Conservation (phyloP, 257 asterid genomes). For the Datura wrightii region DNA sequence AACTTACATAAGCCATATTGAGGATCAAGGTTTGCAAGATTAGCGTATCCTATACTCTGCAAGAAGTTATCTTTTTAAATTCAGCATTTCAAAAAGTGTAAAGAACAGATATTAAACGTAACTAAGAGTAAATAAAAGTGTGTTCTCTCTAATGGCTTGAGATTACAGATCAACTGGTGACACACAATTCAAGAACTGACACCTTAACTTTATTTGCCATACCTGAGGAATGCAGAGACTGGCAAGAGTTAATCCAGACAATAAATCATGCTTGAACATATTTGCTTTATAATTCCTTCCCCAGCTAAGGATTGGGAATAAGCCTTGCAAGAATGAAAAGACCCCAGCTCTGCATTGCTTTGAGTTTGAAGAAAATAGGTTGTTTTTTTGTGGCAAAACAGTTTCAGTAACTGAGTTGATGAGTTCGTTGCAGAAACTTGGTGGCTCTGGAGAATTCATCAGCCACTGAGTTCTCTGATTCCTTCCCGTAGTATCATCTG, state of each 20-base stretch:
- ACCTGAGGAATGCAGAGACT: slow-evolving; percentile 93
- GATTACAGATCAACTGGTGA: not conserved
- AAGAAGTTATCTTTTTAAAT: not conserved
- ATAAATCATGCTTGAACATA: slow-evolving; percentile 68
- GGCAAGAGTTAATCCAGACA: slow-evolving; percentile 89
- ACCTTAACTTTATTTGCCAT: not conserved
- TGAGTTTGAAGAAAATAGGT: slow-evolving; percentile 11
- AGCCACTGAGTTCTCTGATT: slow-evolving; percentile 68
- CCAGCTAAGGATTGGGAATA: slow-evolving; percentile 82
- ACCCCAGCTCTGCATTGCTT: slow-evolving; percentile 41
- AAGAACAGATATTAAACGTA: not conserved
- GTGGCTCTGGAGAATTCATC: slow-evolving; percentile 68
- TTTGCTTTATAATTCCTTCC: slow-evolving; percentile 60
- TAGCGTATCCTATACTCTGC: slow-evolving; percentile 88
- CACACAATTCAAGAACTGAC: not conserved
- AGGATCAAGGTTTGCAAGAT: slow-evolving; percentile 80
- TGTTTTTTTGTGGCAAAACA: slow-evolving; percentile 39
- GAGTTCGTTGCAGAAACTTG: slow-evolving; percentile 50
- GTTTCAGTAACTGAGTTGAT: slow-evolving; percentile 43
- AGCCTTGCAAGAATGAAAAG: slow-evolving; percentile 51
- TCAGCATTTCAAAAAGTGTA: not conserved
- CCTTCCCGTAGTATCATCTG: slow-evolving; percentile 37
- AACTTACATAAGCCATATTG: slow-evolving; percentile 77
- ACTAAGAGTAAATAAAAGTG: not conserved
- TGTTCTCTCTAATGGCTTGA: not conserved